phyloP scores from a whole-genome alignment of 2,329 filamentous ascomycete species.

The Neocatenulostroma microsporum region DNA sequence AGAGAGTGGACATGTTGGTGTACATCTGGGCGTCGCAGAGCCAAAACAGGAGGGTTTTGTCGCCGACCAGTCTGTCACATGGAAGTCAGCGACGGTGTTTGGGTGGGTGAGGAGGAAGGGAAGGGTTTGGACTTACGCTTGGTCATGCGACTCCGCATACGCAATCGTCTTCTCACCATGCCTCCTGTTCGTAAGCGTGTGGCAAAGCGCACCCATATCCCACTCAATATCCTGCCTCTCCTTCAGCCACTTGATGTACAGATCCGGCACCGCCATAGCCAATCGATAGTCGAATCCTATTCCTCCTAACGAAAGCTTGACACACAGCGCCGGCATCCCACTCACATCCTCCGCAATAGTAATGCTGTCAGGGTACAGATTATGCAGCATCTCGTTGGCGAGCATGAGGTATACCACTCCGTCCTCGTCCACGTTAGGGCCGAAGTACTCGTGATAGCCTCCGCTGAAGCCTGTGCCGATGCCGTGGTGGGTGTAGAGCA shows the following conservation, averaged over 20 bases:
- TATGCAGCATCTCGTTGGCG: constrained; percentile 90
- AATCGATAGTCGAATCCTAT: constrained; percentile 96
- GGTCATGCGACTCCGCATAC: constrained; percentile 94
- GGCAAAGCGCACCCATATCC: constrained; percentile 79
- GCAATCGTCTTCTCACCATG: constrained; percentile 98
- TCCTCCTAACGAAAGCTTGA: constrained; percentile 76
- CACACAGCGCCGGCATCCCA: constrained; percentile 93
- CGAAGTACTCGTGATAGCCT: constrained; percentile 97
- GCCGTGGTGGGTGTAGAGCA: constrained; percentile 93
- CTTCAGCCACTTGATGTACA: constrained; percentile 99
- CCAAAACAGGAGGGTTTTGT: constrained; percentile 97
- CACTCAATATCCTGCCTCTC: constrained; percentile 85
- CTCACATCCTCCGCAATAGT: constrained; percentile 97
- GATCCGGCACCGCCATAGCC: constrained; percentile 94
- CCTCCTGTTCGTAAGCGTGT: constrained; percentile 82
- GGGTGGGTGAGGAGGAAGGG: constrained; percentile 19
- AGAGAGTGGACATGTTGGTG: constrained; percentile 87
- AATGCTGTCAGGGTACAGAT: constrained; percentile 78
- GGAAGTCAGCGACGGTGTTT: constrained; percentile 30
- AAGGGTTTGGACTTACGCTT: constrained; percentile 61
- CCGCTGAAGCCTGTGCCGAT: constrained; percentile 98
- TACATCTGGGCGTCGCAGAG: constrained; percentile 96
- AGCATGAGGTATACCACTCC: constrained; percentile 92
- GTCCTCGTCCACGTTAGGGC: constrained; percentile 79
- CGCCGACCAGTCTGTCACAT: constrained; percentile 72